Percentiles rank a stretch among this genome's conserved stretches.
Evolutionary conservation across 371 early-diverging fungal genomes (phyloP).

Genomic region (Mortierella sp.): DNA sequence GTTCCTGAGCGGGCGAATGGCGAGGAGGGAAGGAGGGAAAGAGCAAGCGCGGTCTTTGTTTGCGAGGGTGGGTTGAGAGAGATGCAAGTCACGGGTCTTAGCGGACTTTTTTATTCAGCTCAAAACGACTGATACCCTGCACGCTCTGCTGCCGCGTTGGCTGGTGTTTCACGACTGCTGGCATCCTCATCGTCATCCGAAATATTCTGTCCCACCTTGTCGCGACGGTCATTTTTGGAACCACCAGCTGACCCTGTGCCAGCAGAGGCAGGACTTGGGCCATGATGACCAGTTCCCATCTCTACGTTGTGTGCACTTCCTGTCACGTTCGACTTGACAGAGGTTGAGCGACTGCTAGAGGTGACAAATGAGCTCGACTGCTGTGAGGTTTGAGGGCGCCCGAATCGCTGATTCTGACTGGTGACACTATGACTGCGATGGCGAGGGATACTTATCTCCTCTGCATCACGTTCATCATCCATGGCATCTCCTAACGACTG

Average conservation of each 20-base stretch:
- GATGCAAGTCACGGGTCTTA: no score
- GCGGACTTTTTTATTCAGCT: neutral
- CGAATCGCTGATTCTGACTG: slow-evolving; percentile 19
- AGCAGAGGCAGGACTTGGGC: slow-evolving; percentile 8
- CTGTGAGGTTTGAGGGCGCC: slow-evolving; percentile 30
- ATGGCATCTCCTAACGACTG: slow-evolving; percentile 40
- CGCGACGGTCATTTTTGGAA: slow-evolving; percentile 34
- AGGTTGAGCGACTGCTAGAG: slow-evolving; percentile 31
- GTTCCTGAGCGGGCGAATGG: neutral
- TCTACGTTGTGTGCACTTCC: slow-evolving; percentile 43
- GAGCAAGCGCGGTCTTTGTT: neutral
- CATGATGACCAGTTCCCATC: slow-evolving; percentile 14
- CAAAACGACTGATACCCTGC: slow-evolving; percentile 29
- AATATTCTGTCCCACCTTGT: slow-evolving; percentile 40
- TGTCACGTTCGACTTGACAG: slow-evolving; percentile 30
- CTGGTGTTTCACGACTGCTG: slow-evolving; percentile 13
- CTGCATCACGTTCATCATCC: slow-evolving; percentile 50
- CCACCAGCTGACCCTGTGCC: slow-evolving; percentile 2
- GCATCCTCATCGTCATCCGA: slow-evolving; percentile 35
- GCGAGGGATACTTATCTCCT: slow-evolving; percentile 51
- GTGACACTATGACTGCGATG: slow-evolving; percentile 22
- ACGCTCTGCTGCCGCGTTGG: slow-evolving; percentile 9
- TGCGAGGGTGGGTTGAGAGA: no score
- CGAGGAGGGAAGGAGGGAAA: neutral
- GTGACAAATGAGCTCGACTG: slow-evolving; percentile 44